Evolutionary conservation across 2,329 filamentous ascomycete genomes (phyloP).

Genomic region (Xylogone sp.): DNA sequence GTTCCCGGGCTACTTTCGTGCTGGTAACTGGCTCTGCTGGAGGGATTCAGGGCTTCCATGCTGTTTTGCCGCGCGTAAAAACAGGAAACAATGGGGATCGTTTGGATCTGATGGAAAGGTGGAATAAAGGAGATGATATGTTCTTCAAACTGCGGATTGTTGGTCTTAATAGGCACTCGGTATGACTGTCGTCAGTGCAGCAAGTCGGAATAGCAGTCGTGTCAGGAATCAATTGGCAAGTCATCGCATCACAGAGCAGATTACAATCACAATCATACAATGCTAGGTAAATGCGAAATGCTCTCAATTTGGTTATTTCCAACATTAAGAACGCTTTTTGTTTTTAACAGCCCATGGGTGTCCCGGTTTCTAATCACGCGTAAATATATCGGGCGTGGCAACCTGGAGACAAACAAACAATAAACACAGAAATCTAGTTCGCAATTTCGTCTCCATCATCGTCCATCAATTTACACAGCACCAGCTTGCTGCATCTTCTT

Average conservation of each 20-base stretch:
- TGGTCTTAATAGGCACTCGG: no score
- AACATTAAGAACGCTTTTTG: neutral
- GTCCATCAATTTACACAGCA: slow-evolving; percentile 63
- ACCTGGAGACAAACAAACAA: neutral
- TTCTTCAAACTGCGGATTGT: no score
- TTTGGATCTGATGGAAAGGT: no score
- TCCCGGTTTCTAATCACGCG: neutral
- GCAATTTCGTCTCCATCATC: neutral
- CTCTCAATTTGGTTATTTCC: neutral
- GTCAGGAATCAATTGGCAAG: no score
- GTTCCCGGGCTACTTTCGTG: neutral
- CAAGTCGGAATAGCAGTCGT: no score
- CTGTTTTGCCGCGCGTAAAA: no score
- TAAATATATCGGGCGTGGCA: neutral
- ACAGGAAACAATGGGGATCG: no score
- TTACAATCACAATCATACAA: no score
- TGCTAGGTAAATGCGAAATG: neutral
- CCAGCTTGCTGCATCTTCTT: slow-evolving; percentile 97
- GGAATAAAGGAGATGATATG: no score
- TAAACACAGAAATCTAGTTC: neutral
- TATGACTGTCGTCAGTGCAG: no score
- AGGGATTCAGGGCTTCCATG: no score
- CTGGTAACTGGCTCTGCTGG: neutral
- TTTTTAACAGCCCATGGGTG: neutral
- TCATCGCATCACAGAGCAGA: no score